Evolutionary conservation across 2,329 filamentous ascomycete species (phyloP).

Genomic region (Nigrospora oryzae): DNA sequence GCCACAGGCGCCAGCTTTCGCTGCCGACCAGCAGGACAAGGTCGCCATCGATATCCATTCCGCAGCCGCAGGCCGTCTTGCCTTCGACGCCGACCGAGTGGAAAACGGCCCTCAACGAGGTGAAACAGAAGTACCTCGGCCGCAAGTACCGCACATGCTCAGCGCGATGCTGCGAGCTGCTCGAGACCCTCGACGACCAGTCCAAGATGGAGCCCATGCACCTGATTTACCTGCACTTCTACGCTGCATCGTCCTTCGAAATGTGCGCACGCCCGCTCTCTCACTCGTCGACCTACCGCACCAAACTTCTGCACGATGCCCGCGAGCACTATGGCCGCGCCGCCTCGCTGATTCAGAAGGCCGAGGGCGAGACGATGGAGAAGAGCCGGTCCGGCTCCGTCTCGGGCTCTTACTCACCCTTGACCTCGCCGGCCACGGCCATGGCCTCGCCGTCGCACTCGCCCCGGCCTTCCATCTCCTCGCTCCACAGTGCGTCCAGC

Average conservation of each 20-base stretch:
- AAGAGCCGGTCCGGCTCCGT: slow-evolving; percentile 35
- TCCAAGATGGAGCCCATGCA: slow-evolving; percentile 41
- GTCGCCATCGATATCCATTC: slow-evolving; percentile 11
- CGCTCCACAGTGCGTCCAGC: slow-evolving; percentile 18
- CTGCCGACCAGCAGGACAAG: slow-evolving; percentile 11
- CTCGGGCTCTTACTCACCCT: slow-evolving; percentile 33
- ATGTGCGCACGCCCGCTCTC: slow-evolving; percentile 43
- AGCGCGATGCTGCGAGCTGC: slow-evolving; percentile 41
- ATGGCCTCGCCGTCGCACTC: slow-evolving; percentile 33
- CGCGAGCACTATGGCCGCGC: slow-evolving; percentile 42
- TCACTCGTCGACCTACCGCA: slow-evolving; percentile 34
- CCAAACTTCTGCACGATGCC: slow-evolving; percentile 40
- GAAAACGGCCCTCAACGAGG: slow-evolving; percentile 39
- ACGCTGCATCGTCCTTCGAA: slow-evolving; percentile 52
- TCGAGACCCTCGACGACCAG: slow-evolving; percentile 36
- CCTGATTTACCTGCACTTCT: slow-evolving; percentile 52
- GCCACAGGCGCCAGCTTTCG: slow-evolving; percentile 18
- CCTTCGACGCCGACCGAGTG: slow-evolving; percentile 41
- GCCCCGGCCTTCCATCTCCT: slow-evolving; percentile 34
- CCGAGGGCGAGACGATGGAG: slow-evolving; percentile 30
- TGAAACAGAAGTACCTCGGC: slow-evolving; percentile 44
- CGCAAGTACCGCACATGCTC: slow-evolving; percentile 45
- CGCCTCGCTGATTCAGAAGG: slow-evolving; percentile 34
- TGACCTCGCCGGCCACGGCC: slow-evolving; percentile 32
- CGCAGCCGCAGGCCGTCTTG: slow-evolving; percentile 18